phyloP scores from a whole-genome alignment of 139 green algal species.

The Chlorella sp. region DNA sequence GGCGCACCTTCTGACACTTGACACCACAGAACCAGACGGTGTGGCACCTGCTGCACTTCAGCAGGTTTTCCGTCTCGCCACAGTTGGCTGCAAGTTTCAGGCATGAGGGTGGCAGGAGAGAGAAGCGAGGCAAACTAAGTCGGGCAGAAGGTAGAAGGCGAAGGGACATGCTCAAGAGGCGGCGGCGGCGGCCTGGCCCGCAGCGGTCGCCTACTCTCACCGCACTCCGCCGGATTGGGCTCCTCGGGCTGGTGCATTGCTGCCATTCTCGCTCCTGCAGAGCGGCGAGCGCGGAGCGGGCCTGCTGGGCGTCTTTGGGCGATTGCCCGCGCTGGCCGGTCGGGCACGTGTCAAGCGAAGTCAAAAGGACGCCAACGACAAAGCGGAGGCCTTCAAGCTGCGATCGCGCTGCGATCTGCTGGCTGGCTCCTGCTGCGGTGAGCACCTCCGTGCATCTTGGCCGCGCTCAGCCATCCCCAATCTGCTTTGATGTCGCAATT shows the following conservation, averaged over 20 bases:
- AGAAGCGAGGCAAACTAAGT: background rate
- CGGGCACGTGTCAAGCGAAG: too few species aligned
- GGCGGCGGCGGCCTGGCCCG: background rate
- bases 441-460: too few species aligned
- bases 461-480: too few species aligned
- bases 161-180: background rate
- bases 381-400: too few species aligned
- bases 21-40: constrained; percentile 83
- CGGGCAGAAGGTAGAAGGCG: constrained; percentile 2
- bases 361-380: too few species aligned
- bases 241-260: constrained; percentile 35
- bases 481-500: too few species aligned
- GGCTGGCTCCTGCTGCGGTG: too few species aligned
- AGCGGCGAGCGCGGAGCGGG: too few species aligned
- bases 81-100: constrained; percentile 85
- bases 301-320: too few species aligned
- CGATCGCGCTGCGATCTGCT: too few species aligned
- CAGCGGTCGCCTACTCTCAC: constrained; percentile 7
- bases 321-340: too few species aligned
- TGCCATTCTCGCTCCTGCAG: background rate
- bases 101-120: too few species aligned
- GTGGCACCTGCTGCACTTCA: constrained; percentile 87
- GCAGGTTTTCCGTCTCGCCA: constrained; percentile 62
- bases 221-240: constrained; percentile 36
- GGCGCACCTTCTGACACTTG: constrained; percentile 84